These are phyloP conservation scores for Dothistroma septosporum DNA, from an alignment of 2,329 filamentous ascomycete species.

Conservation along the genomic window DNA sequence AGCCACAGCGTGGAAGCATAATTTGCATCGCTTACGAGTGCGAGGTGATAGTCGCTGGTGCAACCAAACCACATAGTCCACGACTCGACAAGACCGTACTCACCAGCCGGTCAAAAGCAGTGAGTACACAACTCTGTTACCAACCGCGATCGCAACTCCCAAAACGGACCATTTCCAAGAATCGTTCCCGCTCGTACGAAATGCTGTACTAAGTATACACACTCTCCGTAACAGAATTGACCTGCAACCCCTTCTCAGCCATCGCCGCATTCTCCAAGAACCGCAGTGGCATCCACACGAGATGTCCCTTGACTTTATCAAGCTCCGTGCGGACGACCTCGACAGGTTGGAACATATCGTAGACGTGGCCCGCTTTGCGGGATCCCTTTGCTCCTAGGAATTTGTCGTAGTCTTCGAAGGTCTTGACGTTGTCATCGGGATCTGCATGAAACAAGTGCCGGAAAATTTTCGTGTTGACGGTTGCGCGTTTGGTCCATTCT, in stretches of 20 bases:
- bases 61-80: too few relatives aligned
- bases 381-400: slow-evolving; percentile 62
- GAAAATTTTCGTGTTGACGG: slow-evolving; percentile 69
- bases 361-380: slow-evolving; percentile 76
- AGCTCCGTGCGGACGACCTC: slow-evolving; percentile 71
- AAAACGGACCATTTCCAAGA: not conserved
- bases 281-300: slow-evolving; percentile 93
- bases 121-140: not conserved
- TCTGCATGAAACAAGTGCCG: slow-evolving; percentile 81
- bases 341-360: slow-evolving; percentile 70
- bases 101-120: too few relatives aligned
- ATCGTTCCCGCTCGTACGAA: not conserved
- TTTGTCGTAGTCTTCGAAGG: slow-evolving; percentile 80
- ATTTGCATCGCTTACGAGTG: too few relatives aligned
- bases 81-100: too few relatives aligned
- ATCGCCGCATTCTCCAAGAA: slow-evolving; percentile 81
- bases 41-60: too few relatives aligned
- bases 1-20: too few relatives aligned
- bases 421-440: slow-evolving; percentile 84
- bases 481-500: slow-evolving; percentile 65
- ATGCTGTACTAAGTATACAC: slow-evolving; percentile 61
- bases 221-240: slow-evolving; percentile 84
- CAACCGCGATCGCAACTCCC: not conserved
- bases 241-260: slow-evolving; percentile 81
- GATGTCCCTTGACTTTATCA: slow-evolving; percentile 71